Conservation (phyloP, 164 flowering plant species). For the Magnolia officinalis region DNA sequence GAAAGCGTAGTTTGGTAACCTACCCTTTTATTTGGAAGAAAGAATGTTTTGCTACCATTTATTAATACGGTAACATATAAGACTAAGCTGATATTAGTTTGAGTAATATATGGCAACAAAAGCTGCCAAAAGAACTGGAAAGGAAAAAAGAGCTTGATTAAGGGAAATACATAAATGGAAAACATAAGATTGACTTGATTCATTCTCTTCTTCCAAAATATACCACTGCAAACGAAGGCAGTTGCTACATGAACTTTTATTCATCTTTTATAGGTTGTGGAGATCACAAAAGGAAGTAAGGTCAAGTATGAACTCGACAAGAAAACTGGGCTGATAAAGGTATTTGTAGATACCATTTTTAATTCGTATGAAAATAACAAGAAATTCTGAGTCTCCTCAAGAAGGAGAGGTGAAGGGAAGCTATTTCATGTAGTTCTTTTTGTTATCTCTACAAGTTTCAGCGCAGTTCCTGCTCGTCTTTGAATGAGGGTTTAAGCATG, state of each 20-base stretch:
- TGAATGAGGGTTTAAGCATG: background rate
- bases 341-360: constrained; percentile 12
- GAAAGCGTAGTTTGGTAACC: too few species aligned
- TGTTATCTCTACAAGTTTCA: too few species aligned
- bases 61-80: background rate
- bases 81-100: background rate
- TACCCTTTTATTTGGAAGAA: too few species aligned
- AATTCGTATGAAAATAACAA: background rate
- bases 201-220: background rate
- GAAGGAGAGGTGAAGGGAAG: background rate
- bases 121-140: too few species aligned
- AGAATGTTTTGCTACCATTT: background rate
- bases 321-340: constrained; percentile 79
- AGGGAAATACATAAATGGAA: background rate
- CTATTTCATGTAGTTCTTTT: background rate
- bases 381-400: too few species aligned
- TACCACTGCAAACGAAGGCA: background rate
- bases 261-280: constrained; percentile 50
- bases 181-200: background rate
- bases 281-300: constrained; percentile 80
- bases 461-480: background rate
- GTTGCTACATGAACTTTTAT: background rate
- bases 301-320: constrained; percentile 87
- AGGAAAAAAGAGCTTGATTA: too few species aligned
- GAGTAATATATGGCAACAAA: too few species aligned